Evolutionary conservation across 2,329 filamentous ascomycete species (phyloP), one percentile per base, ranked within the genome.

Genomic region (Blastomyces emzantsi): DNA sequence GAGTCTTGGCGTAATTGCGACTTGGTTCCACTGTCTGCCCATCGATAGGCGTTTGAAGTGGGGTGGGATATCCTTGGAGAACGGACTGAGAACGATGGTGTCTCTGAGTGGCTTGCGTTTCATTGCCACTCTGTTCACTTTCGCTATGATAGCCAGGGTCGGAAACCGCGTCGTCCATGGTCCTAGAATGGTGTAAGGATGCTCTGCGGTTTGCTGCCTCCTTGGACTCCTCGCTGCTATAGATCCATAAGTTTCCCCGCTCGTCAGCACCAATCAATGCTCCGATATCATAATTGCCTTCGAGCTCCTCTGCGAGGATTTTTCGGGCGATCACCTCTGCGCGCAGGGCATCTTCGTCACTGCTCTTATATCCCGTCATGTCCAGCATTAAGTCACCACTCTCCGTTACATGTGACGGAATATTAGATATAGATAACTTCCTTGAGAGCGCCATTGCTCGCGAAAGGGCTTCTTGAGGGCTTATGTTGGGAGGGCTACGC

Each of bases 211-310:
- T 88, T 41, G 93, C 93, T 7, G 90, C 89, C 70, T 94, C 89
- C 73, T 97, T 97, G 30, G 94, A 92, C 72, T 96, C 92, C 75
- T 97, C 92, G 70, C 92, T 97, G 77, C 92, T 94, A 78, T 99
- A 99, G 68, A 99, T 97, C 93, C 94, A 97, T n/a, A 99, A 82
- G 71, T 99, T 99, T 7, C 94, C 94, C 65, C 94, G 87, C 72
- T 96, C 92, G 72, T 99, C 94, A 55, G 94, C 93, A 15, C 92
- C 94, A 70, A 99, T 96, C 39, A 99, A 82, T 1, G 93, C 89
- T 6, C 94, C 94, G 70, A 99, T 96, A 73, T 99, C 94, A 74
- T 97, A 97, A 72, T 93, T 92, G 28, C 92, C 94, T 70, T 96
- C 90, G 17, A 97, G 79, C 76, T 97, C 93, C 73, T 99, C 92